Base-by-base conservation (phyloP, 2,329 filamentous ascomycete genomes). In the Phaeoacremonium minimum region DNA sequence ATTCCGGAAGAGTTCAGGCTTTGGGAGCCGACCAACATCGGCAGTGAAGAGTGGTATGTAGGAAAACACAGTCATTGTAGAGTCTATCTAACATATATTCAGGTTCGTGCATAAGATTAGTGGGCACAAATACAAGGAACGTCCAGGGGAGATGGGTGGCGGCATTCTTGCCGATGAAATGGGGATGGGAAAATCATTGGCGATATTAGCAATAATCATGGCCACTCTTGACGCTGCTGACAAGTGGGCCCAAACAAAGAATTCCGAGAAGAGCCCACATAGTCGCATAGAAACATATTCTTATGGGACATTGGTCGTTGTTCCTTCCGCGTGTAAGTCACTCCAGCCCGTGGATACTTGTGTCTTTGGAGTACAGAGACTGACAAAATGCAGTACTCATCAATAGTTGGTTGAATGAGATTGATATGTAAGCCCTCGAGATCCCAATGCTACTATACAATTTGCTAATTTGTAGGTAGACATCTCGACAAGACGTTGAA, bases 131-230 rank as follows among this genome's bases (percentile, higher is more conserved):
- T 9, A 9, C 9, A 26, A 26, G n/a, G 9, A 26, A 26, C 9
- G 22, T 26, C 22, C 22, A n/a, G 22, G n/a, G 9, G 22, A 26
- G 22, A 26, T 9, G n/a, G 22, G 22, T n/a, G 60, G 61, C 2
- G 72, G 71, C 0, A 70, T 80, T n/a, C 46, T 80, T 3, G 75
- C 75, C 0, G 75, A 80, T 46, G 75, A 79, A 40, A 80, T 79
- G 75, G 76, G 76, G 0, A 65, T 79, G 58, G 76, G 76, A 1
- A 80, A 80, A 45, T 69, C 75, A 0, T 56, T 77, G 6, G 70
- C 71, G 3, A 66, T 72, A 1, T 59, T 79, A 8, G 66, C 71
- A 1, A 50, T 76, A 1, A 61, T 76, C 15, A 48, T 67, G 4
- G 57, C 58, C 13, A 71, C 67, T 0, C 9, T 4, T 20, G 5